Percentiles rank a stretch among this genome's conserved stretches.
Evolutionary conservation across 345 rosid species (phyloP).

Genomic region (Brassica incana): DNA sequence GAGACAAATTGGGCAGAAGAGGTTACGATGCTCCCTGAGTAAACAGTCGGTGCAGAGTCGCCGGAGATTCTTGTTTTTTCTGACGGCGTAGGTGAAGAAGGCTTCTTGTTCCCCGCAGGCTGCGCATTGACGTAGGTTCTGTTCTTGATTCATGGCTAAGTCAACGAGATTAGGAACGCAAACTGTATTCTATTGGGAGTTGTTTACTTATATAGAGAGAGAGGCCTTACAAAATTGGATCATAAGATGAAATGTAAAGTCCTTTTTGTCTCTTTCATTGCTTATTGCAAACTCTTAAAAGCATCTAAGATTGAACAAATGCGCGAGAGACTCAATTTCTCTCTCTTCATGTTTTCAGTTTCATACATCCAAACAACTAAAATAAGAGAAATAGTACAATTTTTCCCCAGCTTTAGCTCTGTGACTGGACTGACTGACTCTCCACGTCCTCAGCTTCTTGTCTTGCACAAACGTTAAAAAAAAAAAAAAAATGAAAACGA

Average conservation of each 20-base stretch:
- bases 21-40: constrained; percentile 47
- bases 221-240: too few species aligned
- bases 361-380: constrained; percentile 35
- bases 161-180: constrained; percentile 16
- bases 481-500: neutral
- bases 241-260: too few species aligned
- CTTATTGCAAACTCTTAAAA: constrained; percentile 34
- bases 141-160: constrained; percentile 40
- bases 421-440: neutral
- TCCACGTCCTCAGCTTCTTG: constrained; percentile 20
- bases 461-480: constrained; percentile 14
- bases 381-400: constrained; percentile 15
- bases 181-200: constrained; percentile 1
- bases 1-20: constrained; percentile 58
- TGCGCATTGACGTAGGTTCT: constrained; percentile 32
- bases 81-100: constrained; percentile 46
- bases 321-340: constrained; percentile 16
- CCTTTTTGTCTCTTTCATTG: constrained; percentile 23
- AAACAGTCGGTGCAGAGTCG: constrained; percentile 58
- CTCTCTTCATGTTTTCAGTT: constrained; percentile 22
- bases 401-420: constrained; percentile 23
- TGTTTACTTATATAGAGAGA: neutral
- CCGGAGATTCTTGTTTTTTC: constrained; percentile 21
- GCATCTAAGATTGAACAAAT: constrained; percentile 21
- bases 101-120: constrained; percentile 42